Evolutionary conservation across 192 early-diverging fungal species (phyloP).

Genomic region (Mortierella antarctica): DNA sequence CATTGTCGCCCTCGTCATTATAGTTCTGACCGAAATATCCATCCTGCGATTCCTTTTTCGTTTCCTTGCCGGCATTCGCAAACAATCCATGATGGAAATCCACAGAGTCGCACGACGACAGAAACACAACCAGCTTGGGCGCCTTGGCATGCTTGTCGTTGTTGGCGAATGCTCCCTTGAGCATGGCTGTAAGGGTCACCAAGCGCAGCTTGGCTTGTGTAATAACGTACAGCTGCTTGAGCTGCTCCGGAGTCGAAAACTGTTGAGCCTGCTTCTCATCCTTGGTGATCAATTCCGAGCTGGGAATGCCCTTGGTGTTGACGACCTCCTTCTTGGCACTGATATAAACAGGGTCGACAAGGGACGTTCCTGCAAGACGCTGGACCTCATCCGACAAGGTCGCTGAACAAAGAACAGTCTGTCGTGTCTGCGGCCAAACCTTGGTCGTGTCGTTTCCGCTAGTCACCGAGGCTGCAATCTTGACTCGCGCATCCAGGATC

Average conservation of each 20-base stretch:
- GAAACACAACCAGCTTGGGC: constrained; percentile 92
- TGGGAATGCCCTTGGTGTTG: constrained; percentile 43
- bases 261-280: constrained; percentile 50
- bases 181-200: constrained; percentile 81
- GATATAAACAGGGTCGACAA: constrained; percentile 85
- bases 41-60: constrained; percentile 51
- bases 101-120: constrained; percentile 92
- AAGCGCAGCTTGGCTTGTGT: constrained; percentile 93
- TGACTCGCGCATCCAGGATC: constrained; percentile 67
- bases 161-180: constrained; percentile 64
- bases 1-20: constrained; percentile 54
- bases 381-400: constrained; percentile 89
- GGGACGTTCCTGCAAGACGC: constrained; percentile 80
- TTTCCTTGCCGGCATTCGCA: constrained; percentile 67
- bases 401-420: constrained; percentile 90
- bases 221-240: constrained; percentile 87
- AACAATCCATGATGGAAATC: constrained; percentile 95
- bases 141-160: constrained; percentile 26
- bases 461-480: constrained; percentile 21
- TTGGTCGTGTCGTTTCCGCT: constrained; percentile 50
- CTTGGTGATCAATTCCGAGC: constrained; percentile 46
- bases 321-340: constrained; percentile 65
- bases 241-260: constrained; percentile 85
- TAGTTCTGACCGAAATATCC: constrained; percentile 50
- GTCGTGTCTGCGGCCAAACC: constrained; percentile 71